Percentiles rank a stretch among this genome's conserved stretches.
phyloP scores from a whole-genome alignment of 208 protist genomes.

The Trichomonas vaginalis region DNA sequence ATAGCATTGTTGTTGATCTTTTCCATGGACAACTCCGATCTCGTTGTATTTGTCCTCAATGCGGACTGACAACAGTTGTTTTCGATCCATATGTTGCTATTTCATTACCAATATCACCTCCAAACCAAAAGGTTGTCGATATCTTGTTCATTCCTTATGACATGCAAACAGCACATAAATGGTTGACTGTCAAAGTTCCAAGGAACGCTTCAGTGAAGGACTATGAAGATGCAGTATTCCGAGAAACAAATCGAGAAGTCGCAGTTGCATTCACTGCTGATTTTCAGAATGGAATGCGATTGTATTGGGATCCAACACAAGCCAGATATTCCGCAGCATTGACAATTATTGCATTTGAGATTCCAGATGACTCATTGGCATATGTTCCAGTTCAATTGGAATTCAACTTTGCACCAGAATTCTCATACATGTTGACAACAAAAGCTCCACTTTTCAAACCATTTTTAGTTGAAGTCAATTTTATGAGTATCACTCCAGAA shows the following conservation, averaged over 20 bases:
- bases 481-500: too few relatives aligned
- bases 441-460: not conserved
- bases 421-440: not conserved
- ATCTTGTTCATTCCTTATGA: not conserved
- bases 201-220: too few relatives aligned
- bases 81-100: slow-evolving; percentile 38
- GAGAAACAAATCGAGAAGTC: not conserved
- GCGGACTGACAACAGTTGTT: slow-evolving; percentile 32
- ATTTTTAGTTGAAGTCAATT: not conserved
- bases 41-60: slow-evolving; percentile 35
- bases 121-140: not conserved
- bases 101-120: not conserved
- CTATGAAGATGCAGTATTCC: not conserved
- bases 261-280: not conserved
- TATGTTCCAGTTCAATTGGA: not conserved
- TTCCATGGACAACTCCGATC: slow-evolving; percentile 38
- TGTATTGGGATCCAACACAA: not conserved
- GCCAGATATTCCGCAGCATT: not conserved
- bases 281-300: too few relatives aligned
- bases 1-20: slow-evolving; percentile 39
- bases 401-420: not conserved
- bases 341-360: not conserved
- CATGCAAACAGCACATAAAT: not conserved
- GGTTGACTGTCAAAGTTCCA: too few relatives aligned
- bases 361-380: not conserved